Percentiles rank a stretch among this genome's conserved stretches.
Evolutionary conservation across 495 filamentous ascomycete species (phyloP).

Genomic region (Hyaloscypha bicolor): DNA sequence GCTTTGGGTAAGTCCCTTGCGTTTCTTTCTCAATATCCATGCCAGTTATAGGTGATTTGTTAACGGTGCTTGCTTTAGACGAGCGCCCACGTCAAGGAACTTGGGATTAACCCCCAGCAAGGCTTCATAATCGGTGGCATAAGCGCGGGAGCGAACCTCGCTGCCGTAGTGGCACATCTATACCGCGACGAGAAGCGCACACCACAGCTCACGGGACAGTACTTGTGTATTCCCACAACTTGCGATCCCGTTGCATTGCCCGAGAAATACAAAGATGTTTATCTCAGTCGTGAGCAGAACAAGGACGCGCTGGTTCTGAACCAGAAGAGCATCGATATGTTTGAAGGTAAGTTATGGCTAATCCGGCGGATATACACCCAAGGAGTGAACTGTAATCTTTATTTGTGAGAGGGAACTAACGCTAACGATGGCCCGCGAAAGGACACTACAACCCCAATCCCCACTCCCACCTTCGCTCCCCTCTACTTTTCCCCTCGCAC

Average conservation of each 20-base stretch:
- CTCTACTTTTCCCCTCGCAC: slow-evolving; percentile 27
- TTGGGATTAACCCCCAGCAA: slow-evolving; percentile 37
- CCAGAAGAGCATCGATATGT: not conserved
- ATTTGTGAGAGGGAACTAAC: not conserved
- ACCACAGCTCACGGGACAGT: slow-evolving; percentile 46
- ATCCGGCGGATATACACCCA: no score
- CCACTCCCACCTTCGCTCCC: slow-evolving; percentile 3
- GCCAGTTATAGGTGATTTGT: no score
- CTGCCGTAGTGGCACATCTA: slow-evolving; percentile 43
- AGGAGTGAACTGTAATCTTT: not conserved
- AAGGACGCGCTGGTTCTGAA: slow-evolving; percentile 25
- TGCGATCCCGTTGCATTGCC: slow-evolving; percentile 36
- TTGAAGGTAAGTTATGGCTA: not conserved
- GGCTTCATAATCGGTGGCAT: slow-evolving; percentile 54
- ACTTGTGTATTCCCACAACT: slow-evolving; percentile 42
- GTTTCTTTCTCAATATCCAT: no score
- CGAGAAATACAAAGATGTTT: slow-evolving; percentile 24
- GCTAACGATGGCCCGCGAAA: not conserved
- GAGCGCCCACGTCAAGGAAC: not conserved
- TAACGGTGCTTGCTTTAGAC: not conserved
- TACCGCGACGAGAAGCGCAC: slow-evolving; percentile 43
- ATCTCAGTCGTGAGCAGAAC: slow-evolving; percentile 42
- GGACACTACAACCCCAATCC: slow-evolving; percentile 17
- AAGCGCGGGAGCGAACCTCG: slow-evolving; percentile 51
- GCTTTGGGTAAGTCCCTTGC: slow-evolving; percentile 42